Evolutionary conservation across 2,329 filamentous ascomycete genomes (phyloP).

Genomic region (Hypoxylon sp.): DNA sequence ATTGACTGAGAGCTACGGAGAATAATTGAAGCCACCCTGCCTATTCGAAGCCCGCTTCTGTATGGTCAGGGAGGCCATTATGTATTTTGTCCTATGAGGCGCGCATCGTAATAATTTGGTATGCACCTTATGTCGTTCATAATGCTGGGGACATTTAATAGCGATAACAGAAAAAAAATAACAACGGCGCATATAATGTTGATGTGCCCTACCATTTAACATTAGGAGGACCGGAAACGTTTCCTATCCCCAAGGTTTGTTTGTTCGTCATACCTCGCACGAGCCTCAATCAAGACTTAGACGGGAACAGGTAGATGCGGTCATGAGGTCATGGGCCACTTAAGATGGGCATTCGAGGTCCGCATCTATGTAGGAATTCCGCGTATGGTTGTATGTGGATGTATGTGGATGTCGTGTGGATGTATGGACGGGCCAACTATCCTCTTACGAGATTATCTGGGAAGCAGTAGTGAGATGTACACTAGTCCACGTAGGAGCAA

Average conservation of each 20-base stretch:
- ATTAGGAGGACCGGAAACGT: constrained; percentile 2
- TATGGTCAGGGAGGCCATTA: constrained; percentile 23
- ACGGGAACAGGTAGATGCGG: constrained; percentile 25
- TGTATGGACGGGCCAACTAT: constrained; percentile 18
- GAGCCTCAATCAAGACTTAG: constrained; percentile 41
- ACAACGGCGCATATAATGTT: constrained; percentile 14
- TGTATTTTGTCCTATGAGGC: constrained; percentile 29
- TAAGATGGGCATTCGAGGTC: constrained; percentile 30
- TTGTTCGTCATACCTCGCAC: constrained; percentile 45
- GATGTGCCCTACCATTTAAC: constrained; percentile 3
- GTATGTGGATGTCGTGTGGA: constrained; percentile 2
- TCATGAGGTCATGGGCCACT: constrained; percentile 39
- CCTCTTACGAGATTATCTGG: constrained; percentile 33
- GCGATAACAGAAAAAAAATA: constrained; percentile 6
- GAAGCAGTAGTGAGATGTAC: constrained; percentile 26
- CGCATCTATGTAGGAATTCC: constrained; percentile 24
- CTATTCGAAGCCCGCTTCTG: constrained; percentile 26
- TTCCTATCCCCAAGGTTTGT: constrained; percentile 26
- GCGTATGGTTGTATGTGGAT: constrained; percentile 6
- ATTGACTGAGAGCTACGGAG: constrained; percentile 36
- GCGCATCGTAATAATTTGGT: constrained; percentile 45
- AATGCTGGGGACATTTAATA: constrained; percentile 32
- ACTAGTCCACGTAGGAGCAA: constrained; percentile 40
- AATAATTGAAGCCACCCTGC: constrained; percentile 35
- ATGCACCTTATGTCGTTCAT: constrained; percentile 37